phyloP scores from a whole-genome alignment of 192 early-diverging fungal genomes.

The Coemansia erecta region DNA sequence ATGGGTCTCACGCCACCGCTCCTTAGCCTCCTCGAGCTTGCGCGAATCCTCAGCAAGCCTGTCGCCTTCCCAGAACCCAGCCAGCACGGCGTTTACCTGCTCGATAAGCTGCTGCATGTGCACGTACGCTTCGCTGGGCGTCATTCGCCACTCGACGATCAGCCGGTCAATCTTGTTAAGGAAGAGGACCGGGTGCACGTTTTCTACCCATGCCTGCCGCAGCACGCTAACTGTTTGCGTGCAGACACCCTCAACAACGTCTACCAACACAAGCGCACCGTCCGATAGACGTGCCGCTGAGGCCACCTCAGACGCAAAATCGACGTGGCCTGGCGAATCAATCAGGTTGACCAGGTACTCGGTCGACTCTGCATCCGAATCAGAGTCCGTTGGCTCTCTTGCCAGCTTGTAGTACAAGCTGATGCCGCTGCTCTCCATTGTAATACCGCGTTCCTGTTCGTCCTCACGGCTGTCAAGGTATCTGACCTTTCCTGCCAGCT shows the following conservation, averaged over 20 bases:
- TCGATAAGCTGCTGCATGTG: constrained; percentile 94
- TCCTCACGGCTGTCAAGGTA: constrained; percentile 96
- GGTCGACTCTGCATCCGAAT: constrained; percentile 29
- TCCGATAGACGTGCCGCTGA: constrained; percentile 97
- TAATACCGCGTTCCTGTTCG: constrained; percentile 98
- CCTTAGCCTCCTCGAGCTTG: constrained; percentile 67
- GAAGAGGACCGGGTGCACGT: constrained; percentile 88
- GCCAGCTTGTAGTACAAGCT: constrained; percentile 87
- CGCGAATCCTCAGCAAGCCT: constrained; percentile 72
- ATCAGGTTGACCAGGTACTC: constrained; percentile 95
- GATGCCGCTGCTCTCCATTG: constrained; percentile 97
- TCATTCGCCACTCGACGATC: constrained; percentile 90
- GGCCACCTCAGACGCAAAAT: constrained; percentile 98
- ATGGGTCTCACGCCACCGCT: constrained; percentile 52
- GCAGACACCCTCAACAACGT: constrained; percentile 98
- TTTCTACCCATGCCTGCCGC: constrained; percentile 91
- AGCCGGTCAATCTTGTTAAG: constrained; percentile 98
- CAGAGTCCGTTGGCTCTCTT: constrained; percentile 13
- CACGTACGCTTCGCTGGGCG: constrained; percentile 85
- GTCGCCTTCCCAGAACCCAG: constrained; percentile 90
- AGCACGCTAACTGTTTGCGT: constrained; percentile 98
- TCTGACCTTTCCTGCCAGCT: constrained; percentile 92
- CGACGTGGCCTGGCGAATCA: constrained; percentile 98
- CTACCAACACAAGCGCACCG: constrained; percentile 91
- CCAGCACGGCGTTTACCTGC: constrained; percentile 95